Evolutionary conservation across 805 yeast genomes (phyloP).

Genomic region (Wickerhamomyces subpelliculosus): DNA sequence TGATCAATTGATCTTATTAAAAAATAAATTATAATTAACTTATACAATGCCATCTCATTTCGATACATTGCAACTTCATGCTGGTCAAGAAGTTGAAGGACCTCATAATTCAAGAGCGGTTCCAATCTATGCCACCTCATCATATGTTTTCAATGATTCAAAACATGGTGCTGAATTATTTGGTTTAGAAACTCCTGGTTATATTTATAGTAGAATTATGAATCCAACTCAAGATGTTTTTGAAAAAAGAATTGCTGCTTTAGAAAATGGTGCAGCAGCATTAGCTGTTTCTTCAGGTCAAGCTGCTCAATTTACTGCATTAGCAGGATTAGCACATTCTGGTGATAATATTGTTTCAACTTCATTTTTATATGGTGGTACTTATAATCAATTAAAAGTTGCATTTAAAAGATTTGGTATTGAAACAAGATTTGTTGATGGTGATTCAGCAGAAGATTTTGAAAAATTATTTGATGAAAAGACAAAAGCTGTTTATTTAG

Average conservation of each 20-base stretch:
- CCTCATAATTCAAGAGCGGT: slow-evolving; percentile 69
- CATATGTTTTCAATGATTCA: slow-evolving; percentile 82
- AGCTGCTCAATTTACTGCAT: slow-evolving; percentile 86
- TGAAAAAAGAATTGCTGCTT: slow-evolving; percentile 86
- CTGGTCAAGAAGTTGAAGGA: slow-evolving; percentile 75
- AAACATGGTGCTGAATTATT: slow-evolving; percentile 90
- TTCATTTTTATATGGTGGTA: slow-evolving; percentile 88
- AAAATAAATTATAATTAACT: background rate
- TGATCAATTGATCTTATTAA: too few relatives aligned
- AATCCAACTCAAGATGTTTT: slow-evolving; percentile 92
- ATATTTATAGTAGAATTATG: slow-evolving; percentile 81
- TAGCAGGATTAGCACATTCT: slow-evolving; percentile 73
- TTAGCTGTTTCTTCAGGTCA: slow-evolving; percentile 92
- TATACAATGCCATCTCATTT: slow-evolving; percentile 53
- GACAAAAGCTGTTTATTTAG: slow-evolving; percentile 87
- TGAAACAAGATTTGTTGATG: slow-evolving; percentile 76
- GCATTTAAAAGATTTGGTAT: slow-evolving; percentile 86
- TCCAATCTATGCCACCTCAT: slow-evolving; percentile 88
- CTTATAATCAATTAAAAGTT: slow-evolving; percentile 91
- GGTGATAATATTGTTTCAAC: slow-evolving; percentile 92
- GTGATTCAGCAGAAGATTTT: slow-evolving; percentile 69
- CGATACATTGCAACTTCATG: slow-evolving; percentile 90
- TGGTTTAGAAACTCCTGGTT: slow-evolving; percentile 78
- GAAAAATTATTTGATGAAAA: slow-evolving; percentile 69
- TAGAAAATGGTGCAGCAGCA: slow-evolving; percentile 90